Evolutionary conservation across 768 basidiomycete species (phyloP), one percentile per base, ranked within the genome.

Genomic region (Termitomyces sp.): DNA sequence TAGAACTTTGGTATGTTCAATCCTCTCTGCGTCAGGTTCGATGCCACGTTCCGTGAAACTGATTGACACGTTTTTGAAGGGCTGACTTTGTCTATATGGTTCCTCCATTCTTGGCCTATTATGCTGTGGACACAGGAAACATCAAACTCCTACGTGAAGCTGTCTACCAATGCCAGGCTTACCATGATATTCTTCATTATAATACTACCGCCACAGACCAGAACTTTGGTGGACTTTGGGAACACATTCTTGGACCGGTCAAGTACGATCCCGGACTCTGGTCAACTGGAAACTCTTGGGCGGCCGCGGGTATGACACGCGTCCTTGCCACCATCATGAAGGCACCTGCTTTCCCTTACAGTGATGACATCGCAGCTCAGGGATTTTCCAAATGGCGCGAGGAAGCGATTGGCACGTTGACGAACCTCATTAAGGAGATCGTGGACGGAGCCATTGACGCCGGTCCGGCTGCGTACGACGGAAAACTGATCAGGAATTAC

Each of bases 261-360:
- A 66, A 61, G 46, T 36, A 58, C 22, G 79, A 81, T 51, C 63
- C 70, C 0, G 78, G 78, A 2, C 57, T 79, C 1, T 81, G 79
- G 79, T 75, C 76, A 0, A 79, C 78, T 44, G 83, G 84, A 3
- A 90, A 90, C 61, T 86, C 74, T 0, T 90, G 89, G 89, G 87
- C 86, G 0, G 85, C 85, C 1, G 81, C 81, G 1, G 88, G 88
- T 0, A 85, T 86, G 77, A 69, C 83, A 28, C 77, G 87, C 6
- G 84, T 90, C 5, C 66, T 81, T 5, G 75, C 76, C 9, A 85
- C 81, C 0, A 73, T 85, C 36, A 64, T 70, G 24, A 71, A 75
- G 28, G 77, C 81, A 1, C 64, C 66, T 12, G 39, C 53, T 24
- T 41, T 58, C 22, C 15, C 31, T 2, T 3, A 8, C 28, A 34